Base-by-base conservation (phyloP, 345 rosid genomes). In the Laguncularia racemosa region DNA sequence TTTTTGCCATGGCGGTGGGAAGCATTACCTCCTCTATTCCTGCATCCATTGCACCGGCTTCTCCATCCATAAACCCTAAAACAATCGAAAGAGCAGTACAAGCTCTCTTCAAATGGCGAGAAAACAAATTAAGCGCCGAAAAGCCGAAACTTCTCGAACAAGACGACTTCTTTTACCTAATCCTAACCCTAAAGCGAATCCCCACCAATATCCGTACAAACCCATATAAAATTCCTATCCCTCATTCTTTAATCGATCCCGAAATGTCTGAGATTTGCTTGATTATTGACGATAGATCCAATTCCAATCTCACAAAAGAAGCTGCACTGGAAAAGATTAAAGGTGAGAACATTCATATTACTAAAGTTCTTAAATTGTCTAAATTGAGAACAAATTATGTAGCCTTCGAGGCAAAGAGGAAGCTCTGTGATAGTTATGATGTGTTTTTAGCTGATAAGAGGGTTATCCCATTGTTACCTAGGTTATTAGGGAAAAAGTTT, bases 341-440 rank as follows among this genome's bases (percentile, higher is more conserved):
- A 60, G 60, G 44, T 21, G 71, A 60, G 46, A 33, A 46, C 47
- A 55, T 67, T 14, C 71, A 59, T 16, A 63, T 67, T n/a, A 55
- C 71, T 20, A 67, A 67, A 43, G 71, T 67, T 16, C 20, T 67
- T 28, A 67, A 55, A 48, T 21, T 67, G 52, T 53, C 71, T 17
- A 60, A 67, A 48, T 51, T 67, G 19, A 60, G 71, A 57, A 48
- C 50, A 60, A 38, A 67, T 19, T 67, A 53, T 65, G 56, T 52
- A 55, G 55, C 71, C 7, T 67, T 67, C 50, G 65, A 67, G 61
- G 64, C 65, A 26, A 67, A 67, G 61, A 44, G 71, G 61, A 67
- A 67, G 71, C 65, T 67, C 12, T 60, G 60, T 49, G 65, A 60
- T 56, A 59, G 65, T 16, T 67, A 67, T 21, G 71, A 67, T 20